Percentiles rank a stretch among this genome's conserved stretches.
Evolutionary conservation across 495 filamentous ascomycete species (phyloP).

Genomic region (Daldinia vernicosa): DNA sequence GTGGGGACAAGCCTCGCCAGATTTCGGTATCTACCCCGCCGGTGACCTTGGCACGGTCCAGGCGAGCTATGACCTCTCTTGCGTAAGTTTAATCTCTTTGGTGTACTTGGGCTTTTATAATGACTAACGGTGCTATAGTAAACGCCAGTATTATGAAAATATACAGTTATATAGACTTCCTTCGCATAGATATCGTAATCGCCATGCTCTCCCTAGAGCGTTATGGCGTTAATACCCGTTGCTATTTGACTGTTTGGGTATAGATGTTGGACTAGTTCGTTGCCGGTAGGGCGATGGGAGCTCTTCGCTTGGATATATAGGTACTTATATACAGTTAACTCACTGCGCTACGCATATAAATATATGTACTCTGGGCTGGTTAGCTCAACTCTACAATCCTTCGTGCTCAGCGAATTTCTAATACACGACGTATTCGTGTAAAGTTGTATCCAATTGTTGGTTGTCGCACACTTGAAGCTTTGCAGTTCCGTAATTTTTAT

Average conservation of each 20-base stretch:
- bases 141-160: background rate
- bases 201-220: background rate
- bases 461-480: no score
- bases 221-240: conserved; percentile 29
- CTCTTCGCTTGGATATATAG: background rate
- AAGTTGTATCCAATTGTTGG: no score
- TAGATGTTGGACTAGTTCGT: conserved; percentile 21
- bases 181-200: conserved; percentile 29
- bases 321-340: background rate
- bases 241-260: conserved; percentile 11
- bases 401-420: background rate
- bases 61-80: conserved; percentile 67
- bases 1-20: conserved; percentile 63
- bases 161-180: conserved; percentile 14
- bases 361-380: background rate
- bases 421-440: no score
- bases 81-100: conserved; percentile 40
- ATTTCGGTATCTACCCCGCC: conserved; percentile 65
- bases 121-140: conserved; percentile 17
- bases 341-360: background rate
- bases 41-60: conserved; percentile 52
- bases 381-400: background rate
- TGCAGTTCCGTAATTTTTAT: no score
- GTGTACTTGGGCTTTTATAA: background rate
- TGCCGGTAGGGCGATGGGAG: background rate